Evolutionary conservation across 1,139 yeast species (phyloP).

Genomic region (Zygoascus sp.): DNA sequence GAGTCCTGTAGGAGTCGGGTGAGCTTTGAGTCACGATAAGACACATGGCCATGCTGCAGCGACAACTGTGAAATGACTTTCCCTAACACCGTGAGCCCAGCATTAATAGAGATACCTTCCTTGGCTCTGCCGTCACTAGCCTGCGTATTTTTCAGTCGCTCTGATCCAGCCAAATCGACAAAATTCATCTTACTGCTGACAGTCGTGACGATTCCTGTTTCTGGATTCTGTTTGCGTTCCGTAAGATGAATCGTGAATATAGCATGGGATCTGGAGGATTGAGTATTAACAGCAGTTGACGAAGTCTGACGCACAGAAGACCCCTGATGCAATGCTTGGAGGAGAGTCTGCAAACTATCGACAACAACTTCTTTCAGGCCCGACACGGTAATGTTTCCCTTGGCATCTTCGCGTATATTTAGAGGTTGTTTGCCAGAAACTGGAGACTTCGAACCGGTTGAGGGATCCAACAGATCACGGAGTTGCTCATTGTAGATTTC

Average conservation of each 20-base stretch:
- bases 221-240: conserved; percentile 20
- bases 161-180: conserved; percentile 87
- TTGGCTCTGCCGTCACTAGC: conserved; percentile 42
- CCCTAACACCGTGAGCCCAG: conserved; percentile 73
- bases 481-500: conserved; percentile 72
- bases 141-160: conserved; percentile 70
- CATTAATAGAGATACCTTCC: conserved; percentile 75
- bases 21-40: conserved; percentile 78
- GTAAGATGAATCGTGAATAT: conserved; percentile 28
- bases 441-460: background rate
- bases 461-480: conserved; percentile 45
- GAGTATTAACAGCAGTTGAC: conserved; percentile 29
- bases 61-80: conserved; percentile 68
- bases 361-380: conserved; percentile 27
- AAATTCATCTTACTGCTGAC: conserved; percentile 49
- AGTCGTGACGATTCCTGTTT: conserved; percentile 30
- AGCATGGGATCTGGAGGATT: conserved; percentile 31
- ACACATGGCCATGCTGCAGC: conserved; percentile 55
- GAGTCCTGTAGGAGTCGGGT: conserved; percentile 76
- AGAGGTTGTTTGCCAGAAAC: conserved; percentile 12
- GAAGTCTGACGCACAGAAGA: conserved; percentile 27
- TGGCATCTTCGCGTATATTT: conserved; percentile 26
- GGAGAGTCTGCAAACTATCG: conserved; percentile 18
- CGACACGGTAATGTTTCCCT: conserved; percentile 23
- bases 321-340: conserved; percentile 24